A percentile compares a stretch with the other conserved stretches of the same genome.
Evolutionary conservation across 306 rosid species (phyloP).

Genomic region (Quercus agrifolia): DNA sequence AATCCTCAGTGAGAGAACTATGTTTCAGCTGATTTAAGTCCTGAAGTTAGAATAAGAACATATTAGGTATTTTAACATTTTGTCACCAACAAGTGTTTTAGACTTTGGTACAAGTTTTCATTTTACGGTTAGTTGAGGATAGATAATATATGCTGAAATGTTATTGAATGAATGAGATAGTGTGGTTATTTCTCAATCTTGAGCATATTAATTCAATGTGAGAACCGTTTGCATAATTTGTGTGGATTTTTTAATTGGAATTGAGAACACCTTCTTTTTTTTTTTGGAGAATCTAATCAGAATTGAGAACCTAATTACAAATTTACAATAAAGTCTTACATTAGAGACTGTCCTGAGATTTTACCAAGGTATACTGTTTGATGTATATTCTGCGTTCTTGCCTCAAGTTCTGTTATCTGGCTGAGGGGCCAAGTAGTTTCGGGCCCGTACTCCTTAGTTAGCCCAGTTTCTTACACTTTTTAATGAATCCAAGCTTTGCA

Average conservation of each 20-base stretch:
- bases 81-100: background rate
- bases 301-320: background rate
- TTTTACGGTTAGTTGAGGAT: background rate
- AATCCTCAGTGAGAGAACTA: slow-evolving; percentile 28
- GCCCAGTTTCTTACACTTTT: background rate
- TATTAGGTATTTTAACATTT: background rate
- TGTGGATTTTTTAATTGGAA: too few species aligned
- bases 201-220: background rate
- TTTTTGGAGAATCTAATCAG: background rate
- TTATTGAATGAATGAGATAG: background rate
- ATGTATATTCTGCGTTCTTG: too few species aligned
- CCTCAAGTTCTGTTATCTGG: background rate
- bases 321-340: background rate
- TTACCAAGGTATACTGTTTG: too few species aligned
- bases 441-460: background rate
- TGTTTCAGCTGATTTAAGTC: background rate
- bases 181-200: background rate
- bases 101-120: background rate
- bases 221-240: background rate
- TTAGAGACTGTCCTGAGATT: background rate
- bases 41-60: background rate
- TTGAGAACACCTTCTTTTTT: too few species aligned
- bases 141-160: background rate
- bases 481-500: background rate
- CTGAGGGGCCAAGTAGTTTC: background rate